Conservation (phyloP, 768 basidiomycete species). For the Nidularia sp. region DNA sequence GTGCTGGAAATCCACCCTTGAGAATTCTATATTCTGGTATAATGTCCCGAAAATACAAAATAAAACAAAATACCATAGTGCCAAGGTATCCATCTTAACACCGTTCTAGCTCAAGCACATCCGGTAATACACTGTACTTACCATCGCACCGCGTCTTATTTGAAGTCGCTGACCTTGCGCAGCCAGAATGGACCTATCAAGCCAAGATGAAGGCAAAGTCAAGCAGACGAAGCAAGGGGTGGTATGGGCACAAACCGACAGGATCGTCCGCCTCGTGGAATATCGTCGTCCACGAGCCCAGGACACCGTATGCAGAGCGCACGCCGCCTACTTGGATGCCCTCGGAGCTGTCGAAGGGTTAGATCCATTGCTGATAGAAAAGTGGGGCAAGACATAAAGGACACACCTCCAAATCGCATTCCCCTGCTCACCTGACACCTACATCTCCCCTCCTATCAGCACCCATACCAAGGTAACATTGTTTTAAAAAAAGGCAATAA, state of each 20-base stretch:
- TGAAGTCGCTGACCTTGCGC: slow-evolving; percentile 8
- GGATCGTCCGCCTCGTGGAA: slow-evolving; percentile 42
- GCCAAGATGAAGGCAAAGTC: not conserved
- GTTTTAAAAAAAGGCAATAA: not conserved
- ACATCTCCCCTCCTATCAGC: slow-evolving; percentile 3
- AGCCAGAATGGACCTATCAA: slow-evolving; percentile 32
- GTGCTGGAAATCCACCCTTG: too few relatives aligned
- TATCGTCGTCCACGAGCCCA: slow-evolving; percentile 48
- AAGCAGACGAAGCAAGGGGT: too few relatives aligned
- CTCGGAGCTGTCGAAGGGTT: slow-evolving; percentile 37
- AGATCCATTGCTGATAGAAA: too few relatives aligned
- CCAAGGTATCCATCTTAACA: too few relatives aligned
- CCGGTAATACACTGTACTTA: too few relatives aligned
- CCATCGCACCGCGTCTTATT: too few relatives aligned
- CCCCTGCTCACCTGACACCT: slow-evolving; percentile 50
- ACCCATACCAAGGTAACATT: not conserved
- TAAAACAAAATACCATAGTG: too few relatives aligned
- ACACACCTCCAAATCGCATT: slow-evolving; percentile 56
- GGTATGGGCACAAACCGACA: slow-evolving; percentile 26
- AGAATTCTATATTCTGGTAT: too few relatives aligned
- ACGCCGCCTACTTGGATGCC: slow-evolving; percentile 60
- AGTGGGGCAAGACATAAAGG: not conserved
- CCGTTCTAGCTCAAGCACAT: too few relatives aligned
- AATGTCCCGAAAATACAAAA: too few relatives aligned
- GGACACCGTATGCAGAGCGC: slow-evolving; percentile 53